These are phyloP conservation scores for Kwoniella dejecticola DNA, from an alignment of 768 basidiomycete genomes.

Conservation along the genomic window DNA sequence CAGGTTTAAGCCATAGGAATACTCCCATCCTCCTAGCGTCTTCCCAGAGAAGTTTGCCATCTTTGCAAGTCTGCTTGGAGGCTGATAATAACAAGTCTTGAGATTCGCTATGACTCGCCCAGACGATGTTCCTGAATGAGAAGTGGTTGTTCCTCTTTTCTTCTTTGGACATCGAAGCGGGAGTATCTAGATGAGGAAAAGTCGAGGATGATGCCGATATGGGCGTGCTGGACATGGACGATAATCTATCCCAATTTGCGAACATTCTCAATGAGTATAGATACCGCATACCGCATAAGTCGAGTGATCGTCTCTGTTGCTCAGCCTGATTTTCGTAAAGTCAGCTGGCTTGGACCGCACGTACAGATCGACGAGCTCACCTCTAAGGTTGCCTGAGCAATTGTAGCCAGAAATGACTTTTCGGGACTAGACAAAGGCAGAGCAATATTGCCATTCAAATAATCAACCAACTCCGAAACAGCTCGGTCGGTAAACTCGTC, in stretches of 20 bases:
- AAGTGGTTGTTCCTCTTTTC: conserved; percentile 30
- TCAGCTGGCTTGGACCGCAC: not conserved
- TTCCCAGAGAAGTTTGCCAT: conserved; percentile 83
- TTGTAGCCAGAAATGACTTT: conserved; percentile 75
- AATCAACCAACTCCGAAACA: conserved; percentile 63
- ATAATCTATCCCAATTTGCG: conserved; percentile 75
- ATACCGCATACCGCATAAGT: conserved; percentile 89
- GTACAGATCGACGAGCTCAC: conserved; percentile 57
- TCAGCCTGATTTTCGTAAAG: conserved; percentile 65
- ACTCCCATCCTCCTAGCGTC: conserved; percentile 85
- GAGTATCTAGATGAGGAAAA: not conserved
- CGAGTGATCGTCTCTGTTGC: conserved; percentile 84
- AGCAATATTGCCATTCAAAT: conserved; percentile 66
- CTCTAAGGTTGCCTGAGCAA: conserved; percentile 85
- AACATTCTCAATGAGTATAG: conserved; percentile 90
- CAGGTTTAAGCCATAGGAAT: conserved; percentile 80
- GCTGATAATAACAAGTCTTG: conserved; percentile 78
- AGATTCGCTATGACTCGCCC: conserved; percentile 95
- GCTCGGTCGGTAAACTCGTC: conserved; percentile 28
- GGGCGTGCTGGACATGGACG: conserved; percentile 54
- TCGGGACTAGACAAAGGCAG: conserved; percentile 77
- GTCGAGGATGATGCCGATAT: not conserved
- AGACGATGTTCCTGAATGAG: conserved; percentile 79
- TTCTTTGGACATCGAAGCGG: not conserved
- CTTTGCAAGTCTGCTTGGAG: conserved; percentile 67